phyloP scores from a whole-genome alignment of 73 alveolate species.

The Paramecium caudatum region DNA sequence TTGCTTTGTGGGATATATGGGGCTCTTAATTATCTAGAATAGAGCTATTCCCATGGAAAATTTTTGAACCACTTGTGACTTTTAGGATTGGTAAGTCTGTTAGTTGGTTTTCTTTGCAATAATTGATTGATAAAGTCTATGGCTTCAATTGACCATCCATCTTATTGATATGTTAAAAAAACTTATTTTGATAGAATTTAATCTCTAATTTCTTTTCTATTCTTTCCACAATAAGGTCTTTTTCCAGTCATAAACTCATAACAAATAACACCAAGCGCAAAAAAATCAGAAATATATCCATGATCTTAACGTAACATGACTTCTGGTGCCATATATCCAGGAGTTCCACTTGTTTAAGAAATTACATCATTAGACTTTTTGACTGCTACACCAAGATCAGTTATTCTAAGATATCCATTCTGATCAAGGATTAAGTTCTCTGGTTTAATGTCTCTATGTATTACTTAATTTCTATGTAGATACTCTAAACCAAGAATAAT shows the following conservation, averaged over 20 bases:
- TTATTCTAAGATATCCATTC: conserved; percentile 92
- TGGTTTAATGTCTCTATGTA: conserved; percentile 98
- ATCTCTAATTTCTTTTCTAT: conserved; percentile 92
- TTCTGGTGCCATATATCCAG: conserved; percentile 90
- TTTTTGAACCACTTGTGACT: conserved; percentile 82
- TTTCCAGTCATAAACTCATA: conserved; percentile 91
- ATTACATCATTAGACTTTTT: conserved; percentile 88
- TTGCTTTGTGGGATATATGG: conserved; percentile 79
- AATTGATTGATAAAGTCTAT: conserved; percentile 89
- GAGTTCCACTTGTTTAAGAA: conserved; percentile 96
- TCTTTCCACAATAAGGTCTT: conserved; percentile 85
- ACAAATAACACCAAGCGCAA: conserved; percentile 87
- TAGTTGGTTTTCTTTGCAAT: conserved; percentile 53
- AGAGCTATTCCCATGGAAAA: conserved; percentile 82
- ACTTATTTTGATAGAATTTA: conserved; percentile 87
- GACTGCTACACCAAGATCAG: conserved; percentile 97
- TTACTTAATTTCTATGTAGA: conserved; percentile 89
- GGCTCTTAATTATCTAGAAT: conserved; percentile 71
- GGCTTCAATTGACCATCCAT: conserved; percentile 88
- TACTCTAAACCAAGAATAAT: conserved; percentile 93
- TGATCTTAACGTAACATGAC: conserved; percentile 87
- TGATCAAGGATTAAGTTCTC: conserved; percentile 95
- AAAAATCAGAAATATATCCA: conserved; percentile 84
- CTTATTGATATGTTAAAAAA: conserved; percentile 74
- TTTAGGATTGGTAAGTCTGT: conserved; percentile 20